phyloP scores from a whole-genome alignment of 148 eudicot genomes.

The Fagopyrum esculentum region DNA sequence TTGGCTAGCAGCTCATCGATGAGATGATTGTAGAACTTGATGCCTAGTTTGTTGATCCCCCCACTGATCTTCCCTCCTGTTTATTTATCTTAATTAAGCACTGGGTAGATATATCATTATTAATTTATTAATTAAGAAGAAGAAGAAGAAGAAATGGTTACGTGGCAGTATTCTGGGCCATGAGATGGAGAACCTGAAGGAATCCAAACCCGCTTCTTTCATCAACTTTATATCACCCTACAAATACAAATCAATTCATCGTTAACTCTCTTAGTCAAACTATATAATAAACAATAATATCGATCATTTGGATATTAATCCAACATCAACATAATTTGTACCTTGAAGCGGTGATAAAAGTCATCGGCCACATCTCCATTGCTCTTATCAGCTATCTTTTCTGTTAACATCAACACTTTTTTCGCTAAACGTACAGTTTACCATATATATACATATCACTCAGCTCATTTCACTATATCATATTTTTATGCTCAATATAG shows the following conservation, averaged over 20 bases:
- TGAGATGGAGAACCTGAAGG: conserved; percentile 6
- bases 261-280: too few relatives aligned
- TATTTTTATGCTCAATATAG: too few relatives aligned
- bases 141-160: background rate
- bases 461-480: too few relatives aligned
- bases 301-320: too few relatives aligned
- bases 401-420: conserved; percentile 3
- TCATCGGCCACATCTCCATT: conserved; percentile 17
- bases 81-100: too few relatives aligned
- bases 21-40: conserved; percentile 35
- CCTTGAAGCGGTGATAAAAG: conserved; percentile 19
- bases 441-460: too few relatives aligned
- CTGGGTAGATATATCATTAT: background rate
- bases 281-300: too few relatives aligned
- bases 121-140: background rate
- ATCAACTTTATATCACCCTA: background rate
- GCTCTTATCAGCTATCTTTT: conserved; percentile 7
- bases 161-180: background rate
- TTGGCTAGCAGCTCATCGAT: conserved; percentile 37
- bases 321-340: background rate
- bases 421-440: too few relatives aligned
- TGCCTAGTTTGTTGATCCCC: conserved; percentile 38
- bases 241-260: background rate
- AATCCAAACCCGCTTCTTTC: background rate
- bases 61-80: background rate